phyloP scores from a whole-genome alignment of 148 eudicot species.

The Fagopyrum homotropicum region DNA sequence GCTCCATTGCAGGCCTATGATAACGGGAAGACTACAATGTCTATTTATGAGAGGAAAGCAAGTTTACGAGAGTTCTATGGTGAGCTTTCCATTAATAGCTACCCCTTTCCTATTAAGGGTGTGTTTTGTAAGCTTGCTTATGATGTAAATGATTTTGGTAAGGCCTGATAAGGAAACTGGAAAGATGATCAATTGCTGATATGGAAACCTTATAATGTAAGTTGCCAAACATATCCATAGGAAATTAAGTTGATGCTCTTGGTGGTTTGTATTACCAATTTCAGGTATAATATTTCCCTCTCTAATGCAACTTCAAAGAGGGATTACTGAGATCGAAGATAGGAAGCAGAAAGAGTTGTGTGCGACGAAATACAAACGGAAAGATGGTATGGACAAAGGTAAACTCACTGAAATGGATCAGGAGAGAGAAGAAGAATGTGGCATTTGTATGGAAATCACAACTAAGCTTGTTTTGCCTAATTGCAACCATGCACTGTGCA shows the following conservation, averaged over 20 bases:
- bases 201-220: background rate
- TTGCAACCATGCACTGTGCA: constrained; percentile 74
- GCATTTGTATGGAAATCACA: constrained; percentile 74
- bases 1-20: constrained; percentile 55
- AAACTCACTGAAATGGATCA: constrained; percentile 51
- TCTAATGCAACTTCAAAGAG: constrained; percentile 75
- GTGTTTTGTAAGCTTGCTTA: background rate
- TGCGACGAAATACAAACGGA: constrained; percentile 41
- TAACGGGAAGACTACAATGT: constrained; percentile 74
- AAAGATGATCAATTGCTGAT: background rate
- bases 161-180: too few relatives aligned
- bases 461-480: constrained; percentile 69
- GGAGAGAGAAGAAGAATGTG: constrained; percentile 88
- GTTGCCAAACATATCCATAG: background rate
- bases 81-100: constrained; percentile 9
- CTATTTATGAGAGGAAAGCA: constrained; percentile 70
- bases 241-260: constrained; percentile 1
- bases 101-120: background rate
- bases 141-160: background rate
- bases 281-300: constrained; percentile 60
- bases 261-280: background rate
- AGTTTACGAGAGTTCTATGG: constrained; percentile 74
- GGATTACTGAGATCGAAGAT: constrained; percentile 73
- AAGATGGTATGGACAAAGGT: constrained; percentile 36
- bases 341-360: constrained; percentile 68